Percentiles rank a stretch among this genome's conserved stretches.
Conservation (phyloP, 208 protist species). For the Novymonas esmeraldas region DNA sequence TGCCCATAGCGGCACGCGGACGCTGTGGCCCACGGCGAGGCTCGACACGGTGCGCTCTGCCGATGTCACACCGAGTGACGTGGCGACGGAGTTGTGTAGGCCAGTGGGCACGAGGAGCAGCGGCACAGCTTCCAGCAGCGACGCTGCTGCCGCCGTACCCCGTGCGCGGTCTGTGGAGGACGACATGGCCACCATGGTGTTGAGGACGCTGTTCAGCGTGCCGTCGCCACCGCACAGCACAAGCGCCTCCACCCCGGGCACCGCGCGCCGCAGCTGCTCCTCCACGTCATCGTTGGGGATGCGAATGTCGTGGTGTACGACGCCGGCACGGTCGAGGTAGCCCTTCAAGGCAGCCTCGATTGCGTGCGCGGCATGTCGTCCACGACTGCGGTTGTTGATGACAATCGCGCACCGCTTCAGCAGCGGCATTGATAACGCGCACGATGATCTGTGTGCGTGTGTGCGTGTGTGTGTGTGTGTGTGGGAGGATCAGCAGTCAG, state of each 20-base stretch:
- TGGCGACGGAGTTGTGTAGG: slow-evolving; percentile 78
- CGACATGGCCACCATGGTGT: slow-evolving; percentile 41
- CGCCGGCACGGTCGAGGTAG: slow-evolving; percentile 69
- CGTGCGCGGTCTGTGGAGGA: background rate
- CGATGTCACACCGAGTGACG: slow-evolving; percentile 63
- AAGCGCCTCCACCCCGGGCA: slow-evolving; percentile 41
- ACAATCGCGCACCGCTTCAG: slow-evolving; percentile 57
- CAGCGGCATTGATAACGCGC: slow-evolving; percentile 32
- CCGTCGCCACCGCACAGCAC: slow-evolving; percentile 81
- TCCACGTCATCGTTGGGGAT: slow-evolving; percentile 40
- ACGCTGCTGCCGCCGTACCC: slow-evolving; percentile 1
- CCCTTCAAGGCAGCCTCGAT: slow-evolving; percentile 61
- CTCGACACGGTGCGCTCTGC: slow-evolving; percentile 68
- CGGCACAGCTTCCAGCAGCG: slow-evolving; percentile 30
- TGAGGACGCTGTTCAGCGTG: slow-evolving; percentile 72
- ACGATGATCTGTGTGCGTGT: background rate
- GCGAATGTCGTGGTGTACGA: slow-evolving; percentile 67
- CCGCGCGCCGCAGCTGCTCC: slow-evolving; percentile 7
- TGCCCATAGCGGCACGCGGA: slow-evolving; percentile 71
- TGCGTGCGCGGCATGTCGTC: slow-evolving; percentile 38
- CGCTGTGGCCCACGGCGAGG: slow-evolving; percentile 57
- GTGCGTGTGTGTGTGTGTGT: background rate
- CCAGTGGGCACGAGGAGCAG: slow-evolving; percentile 76
- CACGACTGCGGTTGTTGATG: slow-evolving; percentile 80
- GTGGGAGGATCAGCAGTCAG: background rate